Percentiles rank a stretch among this genome's conserved stretches.
phyloP scores from a whole-genome alignment of 2,329 filamentous ascomycete species.

The Microsporum canis region DNA sequence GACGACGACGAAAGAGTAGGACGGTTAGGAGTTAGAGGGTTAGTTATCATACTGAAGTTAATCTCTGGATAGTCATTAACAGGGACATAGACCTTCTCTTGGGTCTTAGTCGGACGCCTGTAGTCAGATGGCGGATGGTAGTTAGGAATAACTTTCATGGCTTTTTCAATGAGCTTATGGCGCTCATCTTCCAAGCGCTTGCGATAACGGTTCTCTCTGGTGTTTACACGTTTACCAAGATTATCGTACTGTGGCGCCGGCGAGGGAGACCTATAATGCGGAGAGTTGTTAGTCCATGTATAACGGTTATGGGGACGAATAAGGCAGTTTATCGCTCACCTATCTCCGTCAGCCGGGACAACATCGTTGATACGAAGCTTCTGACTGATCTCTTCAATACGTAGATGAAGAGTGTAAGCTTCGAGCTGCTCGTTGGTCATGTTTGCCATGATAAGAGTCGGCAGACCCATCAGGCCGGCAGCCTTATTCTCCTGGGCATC shows the following conservation, averaged over 20 bases:
- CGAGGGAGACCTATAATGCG: slow-evolving; percentile 65
- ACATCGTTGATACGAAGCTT: slow-evolving; percentile 99
- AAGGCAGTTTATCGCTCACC: slow-evolving; percentile 47
- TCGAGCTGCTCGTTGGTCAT: slow-evolving; percentile 99
- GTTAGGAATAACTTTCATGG: slow-evolving; percentile 99
- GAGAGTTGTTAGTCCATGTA: slow-evolving; percentile 12
- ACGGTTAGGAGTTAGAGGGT: slow-evolving; percentile 78
- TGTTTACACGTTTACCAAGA: slow-evolving; percentile 98
- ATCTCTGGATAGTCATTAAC: slow-evolving; percentile 99
- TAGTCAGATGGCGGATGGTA: slow-evolving; percentile 98
- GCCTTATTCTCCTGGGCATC: slow-evolving; percentile 97
- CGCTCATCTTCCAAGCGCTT: slow-evolving; percentile 97
- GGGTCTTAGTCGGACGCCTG: slow-evolving; percentile 96
- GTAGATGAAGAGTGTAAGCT: slow-evolving; percentile 88
- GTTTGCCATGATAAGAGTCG: slow-evolving; percentile 89
- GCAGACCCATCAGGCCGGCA: slow-evolving; percentile 90
- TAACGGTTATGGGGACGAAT: slow-evolving; percentile 3
- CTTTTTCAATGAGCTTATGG: slow-evolving; percentile 96
- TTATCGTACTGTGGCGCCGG: slow-evolving; percentile 97
- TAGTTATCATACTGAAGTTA: slow-evolving; percentile 99
- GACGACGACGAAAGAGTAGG: slow-evolving; percentile 29
- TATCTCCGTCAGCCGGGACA: slow-evolving; percentile 87
- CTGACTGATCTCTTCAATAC: slow-evolving; percentile 98
- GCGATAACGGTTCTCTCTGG: slow-evolving; percentile 93
- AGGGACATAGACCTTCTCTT: slow-evolving; percentile 99